Conservation (phyloP, 495 filamentous ascomycete species). For the Daldinia bambusicola region DNA sequence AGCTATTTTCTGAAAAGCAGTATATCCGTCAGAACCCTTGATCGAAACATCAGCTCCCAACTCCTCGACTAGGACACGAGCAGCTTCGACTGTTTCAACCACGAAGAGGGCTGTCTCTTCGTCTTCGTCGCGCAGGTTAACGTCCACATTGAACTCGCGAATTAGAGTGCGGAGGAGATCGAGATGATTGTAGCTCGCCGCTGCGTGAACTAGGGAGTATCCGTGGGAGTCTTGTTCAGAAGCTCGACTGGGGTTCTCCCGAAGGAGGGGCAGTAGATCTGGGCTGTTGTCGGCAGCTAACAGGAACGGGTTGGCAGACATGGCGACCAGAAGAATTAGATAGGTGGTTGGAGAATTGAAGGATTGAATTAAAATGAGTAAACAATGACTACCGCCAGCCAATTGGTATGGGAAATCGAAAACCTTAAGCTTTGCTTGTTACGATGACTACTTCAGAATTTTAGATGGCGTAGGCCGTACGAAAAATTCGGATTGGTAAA, state of each 20-base stretch:
- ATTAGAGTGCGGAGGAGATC: conserved; percentile 81
- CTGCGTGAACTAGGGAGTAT: conserved; percentile 93
- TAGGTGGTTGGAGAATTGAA: neutral
- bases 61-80: conserved; percentile 81
- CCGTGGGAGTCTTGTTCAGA: conserved; percentile 80
- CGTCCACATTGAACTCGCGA: conserved; percentile 77
- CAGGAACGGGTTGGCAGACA: conserved; percentile 75
- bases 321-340: conserved; percentile 30
- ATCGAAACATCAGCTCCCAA: conserved; percentile 73
- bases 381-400: no score
- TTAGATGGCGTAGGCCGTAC: neutral
- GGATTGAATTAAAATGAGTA: no score
- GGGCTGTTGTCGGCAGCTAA: conserved; percentile 80
- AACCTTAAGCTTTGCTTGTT: neutral
- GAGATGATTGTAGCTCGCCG: conserved; percentile 87
- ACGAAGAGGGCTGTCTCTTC: conserved; percentile 92
- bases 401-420: neutral
- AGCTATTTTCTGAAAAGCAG: conserved; percentile 76
- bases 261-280: conserved; percentile 72
- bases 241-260: conserved; percentile 71
- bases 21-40: conserved; percentile 72
- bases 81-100: conserved; percentile 78
- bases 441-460: neutral
- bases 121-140: conserved; percentile 86
- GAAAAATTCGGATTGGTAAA: neutral